Conservation (phyloP, 1,139 yeast species). For the Barnettozyma hawaiiensis region DNA sequence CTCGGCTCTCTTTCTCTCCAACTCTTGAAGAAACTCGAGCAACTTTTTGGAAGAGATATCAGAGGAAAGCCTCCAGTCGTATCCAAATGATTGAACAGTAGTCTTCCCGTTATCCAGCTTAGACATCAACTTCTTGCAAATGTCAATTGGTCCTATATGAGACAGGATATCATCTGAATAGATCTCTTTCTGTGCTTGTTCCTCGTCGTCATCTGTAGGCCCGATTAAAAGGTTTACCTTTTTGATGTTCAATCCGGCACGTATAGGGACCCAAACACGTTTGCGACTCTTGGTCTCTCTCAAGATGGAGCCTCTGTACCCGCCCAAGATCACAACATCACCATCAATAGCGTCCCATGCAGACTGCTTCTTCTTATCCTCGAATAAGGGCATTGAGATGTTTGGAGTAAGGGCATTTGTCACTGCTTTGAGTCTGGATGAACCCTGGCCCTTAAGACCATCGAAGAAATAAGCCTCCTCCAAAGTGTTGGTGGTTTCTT, state of each 20-base stretch:
- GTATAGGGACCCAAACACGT: conserved; percentile 81
- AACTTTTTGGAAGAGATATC: conserved; percentile 50
- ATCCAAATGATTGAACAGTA: conserved; percentile 69
- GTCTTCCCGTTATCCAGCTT: conserved; percentile 57
- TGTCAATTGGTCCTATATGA: conserved; percentile 84
- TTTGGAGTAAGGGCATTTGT: conserved; percentile 55
- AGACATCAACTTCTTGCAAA: conserved; percentile 56
- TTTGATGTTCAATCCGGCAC: conserved; percentile 73
- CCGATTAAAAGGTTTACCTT: conserved; percentile 69
- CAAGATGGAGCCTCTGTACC: conserved; percentile 81
- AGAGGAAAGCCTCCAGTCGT: conserved; percentile 84
- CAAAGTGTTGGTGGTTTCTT: conserved; percentile 52
- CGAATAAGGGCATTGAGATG: conserved; percentile 22
- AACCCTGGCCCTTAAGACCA: conserved; percentile 53
- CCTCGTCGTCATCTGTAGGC: conserved; percentile 59
- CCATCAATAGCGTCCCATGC: conserved; percentile 56
- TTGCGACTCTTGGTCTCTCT: conserved; percentile 59
- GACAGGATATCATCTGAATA: conserved; percentile 75
- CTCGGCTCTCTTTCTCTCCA: conserved; percentile 32
- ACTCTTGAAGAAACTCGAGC: conserved; percentile 40
- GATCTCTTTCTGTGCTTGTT: conserved; percentile 43
- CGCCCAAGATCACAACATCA: conserved; percentile 76
- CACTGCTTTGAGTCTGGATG: conserved; percentile 64
- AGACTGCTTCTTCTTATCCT: conserved; percentile 28
- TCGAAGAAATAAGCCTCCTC: conserved; percentile 60